phyloP scores from a whole-genome alignment of 1,284 basidiomycete species.

The Moniliophthora roreri region DNA sequence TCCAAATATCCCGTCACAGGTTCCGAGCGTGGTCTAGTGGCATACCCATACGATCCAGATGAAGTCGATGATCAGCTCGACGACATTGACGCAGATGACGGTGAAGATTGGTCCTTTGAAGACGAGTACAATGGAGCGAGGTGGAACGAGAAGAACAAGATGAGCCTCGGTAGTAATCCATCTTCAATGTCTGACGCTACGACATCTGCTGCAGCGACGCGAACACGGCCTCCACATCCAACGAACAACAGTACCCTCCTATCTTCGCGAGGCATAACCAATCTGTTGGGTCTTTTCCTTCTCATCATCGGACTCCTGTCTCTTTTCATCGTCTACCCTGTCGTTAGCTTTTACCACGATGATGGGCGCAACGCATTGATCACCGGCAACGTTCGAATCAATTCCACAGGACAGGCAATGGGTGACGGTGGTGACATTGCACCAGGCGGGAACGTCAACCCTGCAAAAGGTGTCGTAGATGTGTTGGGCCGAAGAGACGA shows the following conservation, averaged over 20 bases:
- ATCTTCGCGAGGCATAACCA: slow-evolving; percentile 5
- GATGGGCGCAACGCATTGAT: slow-evolving; percentile 1
- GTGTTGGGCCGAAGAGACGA: background rate
- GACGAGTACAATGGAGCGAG: background rate
- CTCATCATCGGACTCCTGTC: background rate
- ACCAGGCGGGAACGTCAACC: background rate
- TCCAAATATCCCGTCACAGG: slow-evolving; percentile 9
- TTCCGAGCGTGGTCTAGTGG: slow-evolving; percentile 3
- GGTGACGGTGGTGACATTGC: background rate
- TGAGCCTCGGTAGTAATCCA: background rate
- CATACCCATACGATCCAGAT: slow-evolving; percentile 12
- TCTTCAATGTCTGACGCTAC: background rate
- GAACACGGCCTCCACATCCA: background rate
- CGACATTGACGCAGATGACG: background rate
- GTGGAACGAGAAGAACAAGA: background rate
- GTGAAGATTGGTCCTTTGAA: background rate
- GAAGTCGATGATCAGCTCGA: slow-evolving; percentile 5
- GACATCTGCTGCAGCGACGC: background rate
- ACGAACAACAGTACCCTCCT: background rate
- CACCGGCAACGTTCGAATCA: slow-evolving; percentile 3
- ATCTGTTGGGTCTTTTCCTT: background rate
- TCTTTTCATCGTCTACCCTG: slow-evolving; percentile 7
- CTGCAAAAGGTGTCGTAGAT: background rate
- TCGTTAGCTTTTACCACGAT: background rate
- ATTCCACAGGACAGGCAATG: slow-evolving; percentile 8